Evolutionary conservation across 148 eudicot species (phyloP), one percentile per base, ranked within the genome.

Genomic region (Beta vulgaris): DNA sequence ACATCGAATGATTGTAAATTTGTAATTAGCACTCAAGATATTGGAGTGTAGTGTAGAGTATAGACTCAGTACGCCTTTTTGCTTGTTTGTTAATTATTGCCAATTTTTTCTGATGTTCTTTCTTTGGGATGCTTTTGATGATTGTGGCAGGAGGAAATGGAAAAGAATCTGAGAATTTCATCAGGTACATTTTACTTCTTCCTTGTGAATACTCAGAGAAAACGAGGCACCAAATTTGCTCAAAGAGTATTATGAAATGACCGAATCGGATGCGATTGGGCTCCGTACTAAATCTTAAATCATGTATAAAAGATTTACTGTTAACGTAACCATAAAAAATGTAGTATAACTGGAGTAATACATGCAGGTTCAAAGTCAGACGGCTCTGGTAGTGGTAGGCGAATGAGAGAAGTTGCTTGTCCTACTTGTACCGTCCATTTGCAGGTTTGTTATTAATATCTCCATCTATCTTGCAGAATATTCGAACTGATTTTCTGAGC

Each of bases 351-450:
- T 74, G 3, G 12, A 64, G 73, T 34, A 23, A 42, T 35, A 2
- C 34, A 29, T 16, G 78, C 68, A 91, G 97, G 93, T 48, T 86
- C 91, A 31, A 85, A 81, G 69, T 86, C 86, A 2, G 91, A 87
- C 58, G 84, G 85, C 62, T 84, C 90, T 32, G 82, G 91, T 39
- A 87, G 76, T 32, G 82, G 91, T 39, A 87, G 76, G 85, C 87
- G 89, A 71, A 88, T 90, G 98, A 90, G 86, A 83, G 98, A 94
- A 81, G 98, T 94, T 81, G 98, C 93, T n/a, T 94, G 98, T 78
- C 98, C 97, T 62, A 94, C 93, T 73, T 94, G 98, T 82, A 94
- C 97, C 18, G 97, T 94, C 25, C 98, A 91, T 82, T 86, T 94
- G 82, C 98, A 94, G 98, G 98, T 94, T 77, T 69, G 85, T 26